These are phyloP conservation scores for Penicillium cataractarum DNA, from an alignment of 495 filamentous ascomycete genomes.

Conservation along the genomic window DNA sequence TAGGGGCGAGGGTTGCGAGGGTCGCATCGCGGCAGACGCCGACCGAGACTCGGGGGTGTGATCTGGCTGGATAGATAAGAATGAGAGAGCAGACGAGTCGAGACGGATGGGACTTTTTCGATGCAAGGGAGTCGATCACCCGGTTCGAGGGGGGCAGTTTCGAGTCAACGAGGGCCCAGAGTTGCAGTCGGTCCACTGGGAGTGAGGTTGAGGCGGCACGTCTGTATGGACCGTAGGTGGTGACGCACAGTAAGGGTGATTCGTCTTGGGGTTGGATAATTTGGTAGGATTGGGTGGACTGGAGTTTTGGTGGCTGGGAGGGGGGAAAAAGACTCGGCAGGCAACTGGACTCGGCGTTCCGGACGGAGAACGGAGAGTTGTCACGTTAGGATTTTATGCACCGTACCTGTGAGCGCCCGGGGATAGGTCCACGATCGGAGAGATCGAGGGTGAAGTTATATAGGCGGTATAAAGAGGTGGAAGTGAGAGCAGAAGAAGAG, in stretches of 20 bases:
- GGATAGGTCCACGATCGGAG: neutral
- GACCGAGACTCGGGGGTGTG: neutral
- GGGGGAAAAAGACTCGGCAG: neutral
- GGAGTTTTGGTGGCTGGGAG: constrained; percentile 2
- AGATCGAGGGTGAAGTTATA: neutral
- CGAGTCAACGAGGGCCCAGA: constrained; percentile 14
- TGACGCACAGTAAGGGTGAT: neutral
- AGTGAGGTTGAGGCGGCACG: neutral
- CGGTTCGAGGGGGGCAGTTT: constrained; percentile 1
- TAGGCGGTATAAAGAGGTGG: neutral
- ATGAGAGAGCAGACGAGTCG: constrained; percentile 16
- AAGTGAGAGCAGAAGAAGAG: neutral
- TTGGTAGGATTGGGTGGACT: neutral
- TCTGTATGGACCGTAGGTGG: neutral
- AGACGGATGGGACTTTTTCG: constrained; percentile 10
- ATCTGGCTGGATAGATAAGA: constrained; percentile 11
- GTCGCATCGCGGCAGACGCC: constrained; percentile 20
- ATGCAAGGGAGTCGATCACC: constrained; percentile 29
- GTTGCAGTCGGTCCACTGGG: neutral
- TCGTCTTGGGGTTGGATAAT: neutral
- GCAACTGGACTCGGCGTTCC: neutral
- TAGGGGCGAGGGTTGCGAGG: constrained; percentile 13
- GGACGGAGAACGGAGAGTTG: neutral
- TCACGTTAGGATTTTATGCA: neutral
- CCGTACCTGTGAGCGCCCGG: neutral